Percentiles rank a stretch among this genome's conserved stretches.
These are phyloP conservation scores for Vitis hybrid DNA, from an alignment of 177 flowering plant genomes.

Conservation along the genomic window DNA sequence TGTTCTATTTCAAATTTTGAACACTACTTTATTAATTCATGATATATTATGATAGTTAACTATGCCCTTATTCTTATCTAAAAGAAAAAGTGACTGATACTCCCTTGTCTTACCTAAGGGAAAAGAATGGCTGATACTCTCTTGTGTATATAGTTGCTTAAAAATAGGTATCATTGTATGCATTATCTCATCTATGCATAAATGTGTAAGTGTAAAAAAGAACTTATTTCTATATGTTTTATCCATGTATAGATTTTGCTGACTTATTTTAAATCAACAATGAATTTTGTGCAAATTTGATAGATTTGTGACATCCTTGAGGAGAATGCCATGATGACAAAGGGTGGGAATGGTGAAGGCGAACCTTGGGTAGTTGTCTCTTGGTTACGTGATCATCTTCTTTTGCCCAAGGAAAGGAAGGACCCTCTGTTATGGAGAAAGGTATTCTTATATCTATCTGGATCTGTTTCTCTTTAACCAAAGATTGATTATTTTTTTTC, in stretches of 20 bases:
- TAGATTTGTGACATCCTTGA: slow-evolving; percentile 95
- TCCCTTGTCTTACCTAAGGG: too few species aligned
- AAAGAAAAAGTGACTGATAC: too few species aligned
- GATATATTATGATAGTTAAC: too few species aligned
- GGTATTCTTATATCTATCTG: slow-evolving; percentile 38
- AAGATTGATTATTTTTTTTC: not conserved
- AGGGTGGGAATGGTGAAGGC: slow-evolving; percentile 36
- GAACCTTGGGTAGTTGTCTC: slow-evolving; percentile 94
- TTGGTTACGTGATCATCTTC: slow-evolving; percentile 84
- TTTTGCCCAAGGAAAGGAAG: slow-evolving; percentile 79
- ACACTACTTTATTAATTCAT: too few species aligned
- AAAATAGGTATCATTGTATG: too few species aligned
- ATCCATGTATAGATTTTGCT: not conserved
- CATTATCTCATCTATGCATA: too few species aligned
- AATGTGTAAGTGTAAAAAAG: too few species aligned
- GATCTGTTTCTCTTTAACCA: not conserved
- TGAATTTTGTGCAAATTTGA: slow-evolving; percentile 15
- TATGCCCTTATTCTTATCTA: too few species aligned
- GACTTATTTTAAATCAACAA: not conserved
- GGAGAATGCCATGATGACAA: slow-evolving; percentile 68
- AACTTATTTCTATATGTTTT: not conserved
- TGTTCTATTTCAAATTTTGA: too few species aligned
- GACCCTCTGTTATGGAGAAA: slow-evolving; percentile 71
- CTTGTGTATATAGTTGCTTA: too few species aligned
- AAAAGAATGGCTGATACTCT: too few species aligned